phyloP scores from a whole-genome alignment of 2,329 filamentous ascomycete species.

The Aspergillus pseudoglaucus region DNA sequence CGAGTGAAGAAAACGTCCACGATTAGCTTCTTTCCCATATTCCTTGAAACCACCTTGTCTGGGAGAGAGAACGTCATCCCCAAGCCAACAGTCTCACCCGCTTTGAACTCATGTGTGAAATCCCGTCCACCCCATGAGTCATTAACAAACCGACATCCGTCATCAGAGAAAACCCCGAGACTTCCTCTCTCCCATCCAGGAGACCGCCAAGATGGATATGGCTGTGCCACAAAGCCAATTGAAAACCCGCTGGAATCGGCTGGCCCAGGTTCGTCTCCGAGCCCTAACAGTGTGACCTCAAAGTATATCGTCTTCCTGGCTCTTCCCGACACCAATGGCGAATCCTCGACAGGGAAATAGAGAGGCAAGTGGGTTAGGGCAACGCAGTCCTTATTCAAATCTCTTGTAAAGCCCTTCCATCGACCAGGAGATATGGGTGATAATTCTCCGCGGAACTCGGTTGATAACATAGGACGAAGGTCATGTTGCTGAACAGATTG shows the following conservation, averaged over 20 bases:
- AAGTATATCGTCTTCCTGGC: conserved; percentile 52
- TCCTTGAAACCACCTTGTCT: conserved; percentile 24
- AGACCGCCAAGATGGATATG: conserved; percentile 56
- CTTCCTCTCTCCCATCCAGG: conserved; percentile 59
- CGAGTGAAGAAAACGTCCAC: conserved; percentile 56
- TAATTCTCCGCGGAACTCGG: conserved; percentile 37
- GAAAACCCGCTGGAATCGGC: conserved; percentile 48
- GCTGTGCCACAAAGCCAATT: conserved; percentile 54
- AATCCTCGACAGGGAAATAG: conserved; percentile 48
- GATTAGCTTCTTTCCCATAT: conserved; percentile 23
- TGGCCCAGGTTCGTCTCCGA: conserved; percentile 29
- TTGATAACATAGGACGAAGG: conserved; percentile 39
- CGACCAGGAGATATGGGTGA: conserved; percentile 26
- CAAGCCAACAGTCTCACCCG: conserved; percentile 53
- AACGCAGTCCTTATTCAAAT: conserved; percentile 44
- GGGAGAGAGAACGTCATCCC: conserved; percentile 49
- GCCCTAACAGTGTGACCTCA: conserved; percentile 47
- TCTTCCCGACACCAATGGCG: conserved; percentile 41
- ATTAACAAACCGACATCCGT: conserved; percentile 58
- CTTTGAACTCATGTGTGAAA: conserved; percentile 48
- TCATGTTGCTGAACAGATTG: conserved; percentile 38
- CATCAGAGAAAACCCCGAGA: conserved; percentile 56
- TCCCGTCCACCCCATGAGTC: conserved; percentile 54
- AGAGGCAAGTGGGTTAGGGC: conserved; percentile 51
- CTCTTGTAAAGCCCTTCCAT: conserved; percentile 42